Conservation (phyloP, 257 asterid genomes). For the Nyctanthes arbortristis region DNA sequence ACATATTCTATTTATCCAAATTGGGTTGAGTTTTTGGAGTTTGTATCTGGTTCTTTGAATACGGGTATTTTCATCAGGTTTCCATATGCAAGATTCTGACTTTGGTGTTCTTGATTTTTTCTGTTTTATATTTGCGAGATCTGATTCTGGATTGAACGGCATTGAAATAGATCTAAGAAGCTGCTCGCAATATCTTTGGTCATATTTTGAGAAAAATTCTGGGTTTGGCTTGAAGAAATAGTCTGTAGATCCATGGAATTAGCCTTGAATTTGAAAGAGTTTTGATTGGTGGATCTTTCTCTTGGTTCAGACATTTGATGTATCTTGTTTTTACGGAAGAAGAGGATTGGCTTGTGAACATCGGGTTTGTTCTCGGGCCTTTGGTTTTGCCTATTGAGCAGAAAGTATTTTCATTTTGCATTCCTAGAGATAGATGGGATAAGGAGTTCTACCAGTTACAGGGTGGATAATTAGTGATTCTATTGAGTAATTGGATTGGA, state of each 20-base stretch:
- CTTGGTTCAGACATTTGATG: slow-evolving; percentile 59
- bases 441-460: slow-evolving; percentile 78
- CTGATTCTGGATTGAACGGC: not conserved
- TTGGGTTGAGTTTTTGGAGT: not conserved
- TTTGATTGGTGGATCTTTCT: slow-evolving; percentile 15
- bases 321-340: slow-evolving; percentile 47
- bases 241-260: slow-evolving; percentile 34
- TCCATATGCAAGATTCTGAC: slow-evolving; percentile 14
- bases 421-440: slow-evolving; percentile 81
- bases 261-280: slow-evolving; percentile 31
- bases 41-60: not conserved
- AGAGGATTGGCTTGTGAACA: slow-evolving; percentile 74
- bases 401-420: slow-evolving; percentile 47
- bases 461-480: slow-evolving; percentile 54
- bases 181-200: not conserved
- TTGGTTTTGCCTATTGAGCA: slow-evolving; percentile 53
- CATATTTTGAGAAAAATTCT: not conserved
- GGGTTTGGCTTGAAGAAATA: slow-evolving; percentile 11
- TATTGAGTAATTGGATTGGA: slow-evolving; percentile 17
- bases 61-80: slow-evolving; percentile 20
- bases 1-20: no score
- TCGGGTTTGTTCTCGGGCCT: slow-evolving; percentile 83
- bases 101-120: slow-evolving; percentile 16
- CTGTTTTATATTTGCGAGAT: slow-evolving; percentile 6
- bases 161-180: not conserved